Evolutionary conservation across 495 filamentous ascomycete species (phyloP), one percentile per base, ranked within the genome.

Genomic region (Arthonia radiata): DNA sequence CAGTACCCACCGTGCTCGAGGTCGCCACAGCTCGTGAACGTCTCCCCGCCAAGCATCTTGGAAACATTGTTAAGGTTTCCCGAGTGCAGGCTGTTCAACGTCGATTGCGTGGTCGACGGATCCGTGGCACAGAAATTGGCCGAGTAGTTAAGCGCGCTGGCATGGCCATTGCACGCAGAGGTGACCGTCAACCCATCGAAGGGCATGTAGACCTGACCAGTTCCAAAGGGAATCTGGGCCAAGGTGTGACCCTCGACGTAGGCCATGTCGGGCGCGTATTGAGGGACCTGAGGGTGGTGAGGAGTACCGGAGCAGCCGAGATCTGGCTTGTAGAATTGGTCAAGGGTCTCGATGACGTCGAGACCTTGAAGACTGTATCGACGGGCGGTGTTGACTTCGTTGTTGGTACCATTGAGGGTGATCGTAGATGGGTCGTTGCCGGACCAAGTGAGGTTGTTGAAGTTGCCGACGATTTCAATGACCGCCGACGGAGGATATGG

Each of bases 361-460:
- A 30, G 29, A 32, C 37, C 41, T 15, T 17, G 23, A 3, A 27
- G 17, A 15, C 35, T 27, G 18, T 38, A 45, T 3, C 18, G 28
- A 13, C 30, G 33, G 7, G 40, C 40, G 4, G 34, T 43, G 32
- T 32, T 37, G 18, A 40, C 29, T 3, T 29, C 33, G 26, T 43
- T 41, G 26, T 40, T 25, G 11, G 32, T 38, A 4, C 37, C 37
- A 24, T 45, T 45, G 13, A 40, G 28, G 4, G 30, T 34, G 2
- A 36, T 35, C 9, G 29, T 28, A 18, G 27, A 22, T 15, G n/a
- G 15, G 24, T 31, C 27, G 3, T n/a, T 33, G 2, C 40, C 37
- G 21, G 31, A 38, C 40, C 40, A 43, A 25, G 40, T 43, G 5
- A 43, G 32, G 21, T 45, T 41, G 22, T 41, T 30, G 27, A 35